Evolutionary conservation across 371 early-diverging fungal genomes (phyloP), one percentile per base, ranked within the genome.

Genomic region (Apophysomyces variabilis): DNA sequence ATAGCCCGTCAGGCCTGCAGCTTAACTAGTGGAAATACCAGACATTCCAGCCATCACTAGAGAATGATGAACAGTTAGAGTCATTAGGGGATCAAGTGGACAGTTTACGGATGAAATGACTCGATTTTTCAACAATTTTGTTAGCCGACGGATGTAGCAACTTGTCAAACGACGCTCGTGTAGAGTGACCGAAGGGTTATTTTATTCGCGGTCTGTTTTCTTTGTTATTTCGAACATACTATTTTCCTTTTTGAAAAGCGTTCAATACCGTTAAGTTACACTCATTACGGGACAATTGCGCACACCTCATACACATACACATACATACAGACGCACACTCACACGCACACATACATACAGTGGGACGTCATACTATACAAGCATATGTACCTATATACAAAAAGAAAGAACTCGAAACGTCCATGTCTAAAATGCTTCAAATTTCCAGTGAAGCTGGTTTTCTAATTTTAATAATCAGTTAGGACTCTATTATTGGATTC

Each of bases 71-170:
- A 7, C 66, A 60, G 57, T 45, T 66, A 18, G 39, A 56, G 14
- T 39, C 57, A 8, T 36, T 73, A 21, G 67, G 69, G 4, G 37
- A 57, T 18, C 74, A 70, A 58, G 56, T 67, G 46, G 74, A 70
- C 61, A 63, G 65, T 16, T 70, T 66, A 65, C 67, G 66, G 41
- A 59, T 74, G 60, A 35, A 26, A 65, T 59, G 74, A 74, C 45
- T 74, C 74, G 11, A 57, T 76, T 13, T 57, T 26, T 77, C n/a
- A 75, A 77, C 66, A 73, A 65, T 43, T 66, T 77, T 36, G 72
- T 80, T 39, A 72, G 75, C 54, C 71, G 80, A 14, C 77, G 54
- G 54, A 50, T 50, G 9, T 50, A 50, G 54, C 54, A 50, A 26
- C 54, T 21, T 50, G 54, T 21, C 54, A 50, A 11, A 21, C 54